Evolutionary conservation across 2,329 filamentous ascomycete species (phyloP).

Genomic region (Sclerotinia subarctica): DNA sequence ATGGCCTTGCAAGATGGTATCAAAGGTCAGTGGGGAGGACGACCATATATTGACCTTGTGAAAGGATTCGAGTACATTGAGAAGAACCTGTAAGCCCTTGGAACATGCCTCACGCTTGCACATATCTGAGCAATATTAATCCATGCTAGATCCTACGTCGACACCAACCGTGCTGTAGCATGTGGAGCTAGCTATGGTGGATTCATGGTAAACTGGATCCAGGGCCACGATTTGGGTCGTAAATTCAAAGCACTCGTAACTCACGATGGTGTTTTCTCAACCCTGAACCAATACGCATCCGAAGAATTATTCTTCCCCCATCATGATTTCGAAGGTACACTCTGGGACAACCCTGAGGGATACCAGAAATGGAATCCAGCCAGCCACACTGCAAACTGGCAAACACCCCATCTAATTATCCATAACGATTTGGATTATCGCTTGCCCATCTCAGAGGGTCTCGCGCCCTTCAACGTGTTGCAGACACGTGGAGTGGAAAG

Average conservation of each 20-base stretch:
- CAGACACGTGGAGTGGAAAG: constrained; percentile 60
- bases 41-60: constrained; percentile 79
- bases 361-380: constrained; percentile 72
- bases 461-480: constrained; percentile 62
- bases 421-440: constrained; percentile 90
- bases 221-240: constrained; percentile 77
- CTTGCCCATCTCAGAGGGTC: constrained; percentile 75
- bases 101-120: neutral
- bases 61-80: constrained; percentile 73
- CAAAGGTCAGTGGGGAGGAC: constrained; percentile 75
- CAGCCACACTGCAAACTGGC: constrained; percentile 47
- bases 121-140: neutral
- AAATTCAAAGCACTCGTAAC: constrained; percentile 85
- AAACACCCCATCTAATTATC: constrained; percentile 83
- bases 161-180: constrained; percentile 66
- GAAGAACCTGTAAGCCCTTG: constrained; percentile 48
- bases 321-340: constrained; percentile 60
- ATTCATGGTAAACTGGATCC: constrained; percentile 87
- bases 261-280: constrained; percentile 83
- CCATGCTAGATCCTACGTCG: constrained; percentile 50
- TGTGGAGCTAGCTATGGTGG: constrained; percentile 73
- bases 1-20: constrained; percentile 76
- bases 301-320: constrained; percentile 70
- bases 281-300: constrained; percentile 59
- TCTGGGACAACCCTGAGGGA: constrained; percentile 53